Base-by-base conservation (phyloP, 23 red algal species). In the Agarophyton chilense region DNA sequence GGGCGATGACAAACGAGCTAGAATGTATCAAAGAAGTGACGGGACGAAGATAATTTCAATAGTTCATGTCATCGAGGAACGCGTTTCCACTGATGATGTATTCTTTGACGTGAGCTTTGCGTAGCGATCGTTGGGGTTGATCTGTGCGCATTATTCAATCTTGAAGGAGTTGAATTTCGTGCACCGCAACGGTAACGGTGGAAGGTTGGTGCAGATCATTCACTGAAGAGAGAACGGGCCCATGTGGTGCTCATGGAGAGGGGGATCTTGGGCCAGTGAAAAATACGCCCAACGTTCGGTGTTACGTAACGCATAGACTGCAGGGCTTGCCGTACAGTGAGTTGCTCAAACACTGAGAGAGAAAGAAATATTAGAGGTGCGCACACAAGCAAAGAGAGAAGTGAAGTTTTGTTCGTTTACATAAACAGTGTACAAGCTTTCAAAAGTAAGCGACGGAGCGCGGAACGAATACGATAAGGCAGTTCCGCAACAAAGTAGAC, bases 341-440 rank as follows among this genome's bases (percentile, higher is more conserved):
- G n/a, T n/a, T n/a, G n/a, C n/a, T n/a, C n/a, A n/a, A n/a, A n/a
- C n/a, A n/a, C n/a, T n/a, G n/a, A n/a, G n/a, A n/a, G n/a, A n/a
- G n/a, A n/a, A n/a, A n/a, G n/a, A n/a, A n/a, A n/a, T n/a, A n/a
- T n/a, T n/a, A n/a, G n/a, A n/a, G n/a, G 52, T 4, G 52, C 16
- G 52, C 16, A 55, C 21, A 17, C 9, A 17, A 22, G 12, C 52
- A n/a, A 55, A 24, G 22, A 22, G 56, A 21, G 31, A 35, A 35
- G 60, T 65, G 31, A 65, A 65, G 31, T 65, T 25, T 10, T 4
- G 60, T 65, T 61, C 29, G 60, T 65, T 65, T 65, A 65, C 60
- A 65, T 47, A 65, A 33, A 65, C 29, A 65, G 60, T 36, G 32
- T 65, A 36, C 31, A 65, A 3, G 22, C 21, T 65, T 65, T 65